Base-by-base conservation (phyloP, 345 rosid genomes). In the Dovyalis caffra region DNA sequence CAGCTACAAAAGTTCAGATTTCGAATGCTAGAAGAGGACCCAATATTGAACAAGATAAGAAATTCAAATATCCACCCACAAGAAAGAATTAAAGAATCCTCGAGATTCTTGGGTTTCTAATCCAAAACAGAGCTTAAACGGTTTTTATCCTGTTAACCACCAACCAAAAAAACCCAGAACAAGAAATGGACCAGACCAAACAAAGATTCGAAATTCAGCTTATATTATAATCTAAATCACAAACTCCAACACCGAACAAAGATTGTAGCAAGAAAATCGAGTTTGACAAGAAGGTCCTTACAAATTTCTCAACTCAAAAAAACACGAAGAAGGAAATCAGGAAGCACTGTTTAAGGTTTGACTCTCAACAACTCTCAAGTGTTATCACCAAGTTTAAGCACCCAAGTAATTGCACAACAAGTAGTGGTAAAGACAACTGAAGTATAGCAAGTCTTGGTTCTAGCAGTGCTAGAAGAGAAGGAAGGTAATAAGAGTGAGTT, bases 31-130 rank as follows among this genome's bases (percentile, higher is more conserved):
- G 66, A 53, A 33, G 38, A 74, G 64, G 74, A 73, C 66, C 47
- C 21, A 64, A 64, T 53, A 62, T 38, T 72, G 74, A 83, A 72
- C 77, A 77, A 79, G 81, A 81, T 49, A 51, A 76, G 80, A 70
- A 73, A 78, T 33, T 73, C 76, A 68, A 70, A 32, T 68, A 45
- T 70, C 45, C 37, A 69, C 68, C 75, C 83, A 64, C 72, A 49
- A 64, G 26, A 33, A 69, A 80, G 79, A 85, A 85, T 75, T 68
- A 77, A 81, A 75, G 83, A 84, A 78, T 79, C 85, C 69, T 60
- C 63, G 9, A 66, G 84, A 78, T 79, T 83, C 83, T 29, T 72
- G 68, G 64, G 34, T 31, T 49, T 49, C 43, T 65, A 57, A 43
- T 60, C 67, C 66, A 12, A 56, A 56, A 23, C 28, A 56, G 61